These are phyloP conservation scores for Citrus australasica DNA, from an alignment of 345 rosid genomes.

Conservation along the genomic window DNA sequence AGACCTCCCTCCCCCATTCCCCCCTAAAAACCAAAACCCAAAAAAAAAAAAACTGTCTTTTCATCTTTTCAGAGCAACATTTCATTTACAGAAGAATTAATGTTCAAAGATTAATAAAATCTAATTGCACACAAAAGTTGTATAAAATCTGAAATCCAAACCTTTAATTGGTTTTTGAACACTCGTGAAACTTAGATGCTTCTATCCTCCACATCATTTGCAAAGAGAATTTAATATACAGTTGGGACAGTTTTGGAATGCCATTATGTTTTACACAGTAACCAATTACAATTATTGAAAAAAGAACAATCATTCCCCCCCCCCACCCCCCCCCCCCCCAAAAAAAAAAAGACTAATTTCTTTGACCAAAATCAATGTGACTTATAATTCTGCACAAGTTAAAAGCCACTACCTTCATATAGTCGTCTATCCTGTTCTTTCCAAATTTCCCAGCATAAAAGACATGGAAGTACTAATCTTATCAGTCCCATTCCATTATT, in stretches of 20 bases:
- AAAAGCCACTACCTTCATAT: conserved; percentile 25
- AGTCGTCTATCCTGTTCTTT: conserved; percentile 29
- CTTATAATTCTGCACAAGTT: conserved; percentile 3
- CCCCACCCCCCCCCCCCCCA: no score
- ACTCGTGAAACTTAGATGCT: neutral
- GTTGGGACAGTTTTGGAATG: neutral
- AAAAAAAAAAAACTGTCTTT: no score
- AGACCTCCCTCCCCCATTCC: no score
- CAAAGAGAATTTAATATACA: neutral
- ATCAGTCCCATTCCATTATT: conserved; percentile 25
- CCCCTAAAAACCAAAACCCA: no score
- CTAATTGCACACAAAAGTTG: neutral
- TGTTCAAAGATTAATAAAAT: neutral
- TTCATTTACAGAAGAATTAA: neutral
- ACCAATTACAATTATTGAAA: neutral
- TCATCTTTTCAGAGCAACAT: neutral
- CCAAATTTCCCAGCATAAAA: conserved; percentile 29
- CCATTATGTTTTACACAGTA: neutral
- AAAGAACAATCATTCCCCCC: neutral
- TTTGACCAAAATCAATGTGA: conserved; percentile 5
- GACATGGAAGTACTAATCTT: conserved; percentile 35
- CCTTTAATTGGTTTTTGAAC: conserved; percentile 2
- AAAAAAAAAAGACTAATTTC: neutral
- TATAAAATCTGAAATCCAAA: neutral
- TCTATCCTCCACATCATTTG: neutral